These are phyloP conservation scores for Aspergillus jensenii DNA, from an alignment of 2,329 filamentous ascomycete species.

Conservation along the genomic window DNA sequence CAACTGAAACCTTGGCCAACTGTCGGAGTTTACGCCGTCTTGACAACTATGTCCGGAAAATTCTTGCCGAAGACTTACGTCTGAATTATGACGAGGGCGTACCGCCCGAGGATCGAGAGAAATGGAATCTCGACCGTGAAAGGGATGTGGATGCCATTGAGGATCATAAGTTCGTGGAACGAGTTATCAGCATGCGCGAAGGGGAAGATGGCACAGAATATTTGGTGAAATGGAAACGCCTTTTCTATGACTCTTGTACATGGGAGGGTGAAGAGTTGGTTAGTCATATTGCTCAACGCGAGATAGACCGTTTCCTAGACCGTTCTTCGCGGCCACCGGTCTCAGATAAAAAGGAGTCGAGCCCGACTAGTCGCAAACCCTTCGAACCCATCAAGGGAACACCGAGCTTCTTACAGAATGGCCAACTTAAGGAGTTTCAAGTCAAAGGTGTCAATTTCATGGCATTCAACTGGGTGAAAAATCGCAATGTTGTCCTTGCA, in stretches of 20 bases:
- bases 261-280: slow-evolving; percentile 83
- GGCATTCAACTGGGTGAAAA: slow-evolving; percentile 90
- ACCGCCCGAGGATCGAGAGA: slow-evolving; percentile 82
- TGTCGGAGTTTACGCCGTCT: slow-evolving; percentile 83
- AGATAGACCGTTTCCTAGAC: slow-evolving; percentile 89
- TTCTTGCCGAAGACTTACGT: slow-evolving; percentile 75
- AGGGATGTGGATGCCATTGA: slow-evolving; percentile 82
- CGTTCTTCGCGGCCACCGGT: slow-evolving; percentile 76
- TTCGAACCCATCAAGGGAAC: slow-evolving; percentile 75
- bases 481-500: slow-evolving; percentile 93
- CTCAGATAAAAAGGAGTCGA: slow-evolving; percentile 77
- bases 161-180: slow-evolving; percentile 89
- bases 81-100: slow-evolving; percentile 73
- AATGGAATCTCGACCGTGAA: slow-evolving; percentile 93
- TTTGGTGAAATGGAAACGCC: slow-evolving; percentile 93
- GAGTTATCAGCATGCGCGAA: slow-evolving; percentile 80
- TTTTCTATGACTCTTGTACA: slow-evolving; percentile 91
- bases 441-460: slow-evolving; percentile 92
- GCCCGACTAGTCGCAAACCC: slow-evolving; percentile 68
- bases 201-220: slow-evolving; percentile 83
- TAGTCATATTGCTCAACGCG: slow-evolving; percentile 74
- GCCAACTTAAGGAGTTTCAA: slow-evolving; percentile 89
- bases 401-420: slow-evolving; percentile 79
- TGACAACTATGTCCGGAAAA: slow-evolving; percentile 90
- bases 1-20: slow-evolving; percentile 69